These are phyloP conservation scores for Xerocomellus intermedius DNA, from an alignment of 768 basidiomycete genomes.

Conservation along the genomic window DNA sequence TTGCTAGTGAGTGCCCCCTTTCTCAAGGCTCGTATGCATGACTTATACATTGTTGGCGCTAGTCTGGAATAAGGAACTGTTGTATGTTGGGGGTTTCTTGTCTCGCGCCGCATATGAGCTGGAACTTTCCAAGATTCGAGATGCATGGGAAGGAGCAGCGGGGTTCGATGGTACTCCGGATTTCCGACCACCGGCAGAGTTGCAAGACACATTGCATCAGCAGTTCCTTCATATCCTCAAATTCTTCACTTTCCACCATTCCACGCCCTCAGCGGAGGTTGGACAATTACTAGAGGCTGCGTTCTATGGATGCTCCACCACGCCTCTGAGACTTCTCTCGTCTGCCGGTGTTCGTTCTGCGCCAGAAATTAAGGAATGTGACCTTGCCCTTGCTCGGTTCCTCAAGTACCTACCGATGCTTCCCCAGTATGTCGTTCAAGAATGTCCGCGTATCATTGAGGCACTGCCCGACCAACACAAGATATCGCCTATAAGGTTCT, in stretches of 20 bases:
- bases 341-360: constrained; percentile 53
- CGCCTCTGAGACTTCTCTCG: not conserved
- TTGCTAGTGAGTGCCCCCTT: not conserved
- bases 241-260: constrained; percentile 32
- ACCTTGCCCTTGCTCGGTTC: constrained; percentile 52
- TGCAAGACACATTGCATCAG: constrained; percentile 35
- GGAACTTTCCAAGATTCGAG: not conserved
- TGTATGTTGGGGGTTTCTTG: not conserved
- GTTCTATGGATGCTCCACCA: constrained; percentile 67
- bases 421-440: constrained; percentile 45
- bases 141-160: not conserved
- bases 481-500: not conserved
- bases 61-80: not conserved
- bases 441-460: constrained; percentile 36
- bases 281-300: constrained; percentile 63
- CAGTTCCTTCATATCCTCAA: constrained; percentile 72
- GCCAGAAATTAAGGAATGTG: constrained; percentile 48
- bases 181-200: not conserved
- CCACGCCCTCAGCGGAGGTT: constrained; percentile 76
- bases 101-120: not conserved
- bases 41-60: not conserved
- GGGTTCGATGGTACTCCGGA: not conserved
- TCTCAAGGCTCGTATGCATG: no score
- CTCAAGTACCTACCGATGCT: constrained; percentile 75
- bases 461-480: not conserved